Conservation (phyloP, 371 early-diverging fungal genomes). For the Mucor saturninus region DNA sequence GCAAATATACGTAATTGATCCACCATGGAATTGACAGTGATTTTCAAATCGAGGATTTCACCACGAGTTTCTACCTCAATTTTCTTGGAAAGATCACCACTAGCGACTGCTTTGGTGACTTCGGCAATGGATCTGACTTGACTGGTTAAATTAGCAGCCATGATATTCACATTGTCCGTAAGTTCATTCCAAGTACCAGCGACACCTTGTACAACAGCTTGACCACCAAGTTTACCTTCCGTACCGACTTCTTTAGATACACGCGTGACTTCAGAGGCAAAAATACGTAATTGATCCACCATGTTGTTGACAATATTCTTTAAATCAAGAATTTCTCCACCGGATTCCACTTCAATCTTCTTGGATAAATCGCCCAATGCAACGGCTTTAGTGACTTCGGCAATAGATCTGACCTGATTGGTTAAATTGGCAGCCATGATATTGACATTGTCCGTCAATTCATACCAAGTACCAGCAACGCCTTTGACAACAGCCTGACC, state of each 20-base stretch:
- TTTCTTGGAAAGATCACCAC: slow-evolving; percentile 65
- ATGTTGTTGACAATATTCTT: slow-evolving; percentile 55
- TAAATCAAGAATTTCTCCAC: slow-evolving; percentile 54
- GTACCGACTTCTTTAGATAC: slow-evolving; percentile 62
- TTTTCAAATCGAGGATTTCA: slow-evolving; percentile 32
- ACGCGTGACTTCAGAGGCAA: slow-evolving; percentile 56
- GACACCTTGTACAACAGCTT: slow-evolving; percentile 50
- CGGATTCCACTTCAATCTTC: slow-evolving; percentile 51
- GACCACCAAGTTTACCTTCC: slow-evolving; percentile 56
- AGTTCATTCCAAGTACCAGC: slow-evolving; percentile 62
- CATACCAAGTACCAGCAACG: slow-evolving; percentile 69
- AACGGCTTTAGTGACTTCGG: slow-evolving; percentile 64
- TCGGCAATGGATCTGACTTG: slow-evolving; percentile 67
- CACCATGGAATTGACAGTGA: slow-evolving; percentile 40
- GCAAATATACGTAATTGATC: slow-evolving; percentile 42
- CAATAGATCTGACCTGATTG: slow-evolving; percentile 64
- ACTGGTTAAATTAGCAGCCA: slow-evolving; percentile 58
- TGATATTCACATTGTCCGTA: slow-evolving; percentile 59
- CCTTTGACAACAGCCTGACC: slow-evolving; percentile 54
- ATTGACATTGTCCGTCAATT: slow-evolving; percentile 69
- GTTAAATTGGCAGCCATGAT: slow-evolving; percentile 70
- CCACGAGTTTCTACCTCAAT: slow-evolving; percentile 52
- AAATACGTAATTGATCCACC: slow-evolving; percentile 57
- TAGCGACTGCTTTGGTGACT: slow-evolving; percentile 63
- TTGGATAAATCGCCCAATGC: slow-evolving; percentile 47